These are phyloP conservation scores for Chenopodium quinoa DNA, from an alignment of 148 eudicot genomes.

Conservation along the genomic window DNA sequence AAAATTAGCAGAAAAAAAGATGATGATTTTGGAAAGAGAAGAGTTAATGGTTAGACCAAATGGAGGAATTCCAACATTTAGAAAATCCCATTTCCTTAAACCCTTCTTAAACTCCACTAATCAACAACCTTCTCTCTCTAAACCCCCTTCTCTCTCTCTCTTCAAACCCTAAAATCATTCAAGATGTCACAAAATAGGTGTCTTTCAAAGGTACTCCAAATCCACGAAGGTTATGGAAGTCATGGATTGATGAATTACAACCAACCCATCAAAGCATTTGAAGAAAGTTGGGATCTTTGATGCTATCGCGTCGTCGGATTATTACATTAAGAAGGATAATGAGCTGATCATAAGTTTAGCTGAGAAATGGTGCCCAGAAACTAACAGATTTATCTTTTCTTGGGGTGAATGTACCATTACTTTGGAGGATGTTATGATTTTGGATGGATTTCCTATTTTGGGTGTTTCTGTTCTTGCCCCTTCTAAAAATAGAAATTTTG, in stretches of 20 bases:
- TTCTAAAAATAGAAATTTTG: background rate
- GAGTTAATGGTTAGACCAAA: constrained; percentile 19
- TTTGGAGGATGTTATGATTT: constrained; percentile 40
- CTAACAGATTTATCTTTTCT: constrained; percentile 28
- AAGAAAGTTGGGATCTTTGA: constrained; percentile 31
- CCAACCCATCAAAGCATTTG: constrained; percentile 24
- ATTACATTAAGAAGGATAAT: constrained; percentile 18
- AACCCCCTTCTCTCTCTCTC: background rate
- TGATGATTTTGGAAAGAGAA: constrained; percentile 15
- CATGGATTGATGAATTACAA: constrained; percentile 22
- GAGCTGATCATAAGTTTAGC: constrained; percentile 26
- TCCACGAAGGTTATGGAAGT: background rate
- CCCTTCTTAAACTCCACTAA: constrained; percentile 1
- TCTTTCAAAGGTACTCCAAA: background rate
- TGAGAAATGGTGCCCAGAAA: constrained; percentile 39
- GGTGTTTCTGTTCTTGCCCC: constrained; percentile 9
- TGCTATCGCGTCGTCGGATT: constrained; percentile 30
- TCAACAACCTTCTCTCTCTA: background rate
- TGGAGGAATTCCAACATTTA: constrained; percentile 3
- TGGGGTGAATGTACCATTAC: constrained; percentile 45
- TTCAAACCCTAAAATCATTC: constrained; percentile 8
- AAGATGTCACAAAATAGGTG: background rate
- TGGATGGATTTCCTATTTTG: constrained; percentile 32
- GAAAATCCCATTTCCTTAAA: constrained; percentile 20
- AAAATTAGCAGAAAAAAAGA: background rate